These are phyloP conservation scores for Chlamydomonas schloesseri DNA, from an alignment of 139 green algal species.

Conservation along the genomic window DNA sequence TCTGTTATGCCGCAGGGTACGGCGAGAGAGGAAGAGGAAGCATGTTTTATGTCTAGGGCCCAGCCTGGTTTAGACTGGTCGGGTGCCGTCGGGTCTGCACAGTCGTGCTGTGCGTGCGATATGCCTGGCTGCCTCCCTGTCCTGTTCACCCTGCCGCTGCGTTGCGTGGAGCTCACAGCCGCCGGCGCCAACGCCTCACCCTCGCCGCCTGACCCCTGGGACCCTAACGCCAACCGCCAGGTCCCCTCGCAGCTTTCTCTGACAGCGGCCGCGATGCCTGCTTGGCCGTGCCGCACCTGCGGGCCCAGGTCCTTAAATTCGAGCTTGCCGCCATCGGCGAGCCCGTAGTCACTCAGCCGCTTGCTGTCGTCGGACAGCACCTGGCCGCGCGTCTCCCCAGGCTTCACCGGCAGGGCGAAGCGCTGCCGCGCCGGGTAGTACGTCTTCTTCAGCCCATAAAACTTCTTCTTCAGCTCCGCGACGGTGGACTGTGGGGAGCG, in stretches of 20 bases:
- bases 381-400: conserved; percentile 70
- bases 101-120: no score
- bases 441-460: conserved; percentile 65
- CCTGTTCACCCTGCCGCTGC: no score
- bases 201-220: no score
- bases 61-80: no score
- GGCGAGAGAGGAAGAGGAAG: not conserved
- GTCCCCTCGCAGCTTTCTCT: no score
- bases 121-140: no score
- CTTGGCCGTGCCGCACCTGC: no score
- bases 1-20: conserved; percentile 63
- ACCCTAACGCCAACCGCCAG: no score
- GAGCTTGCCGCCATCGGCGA: conserved; percentile 71
- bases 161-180: no score
- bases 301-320: conserved; percentile 96
- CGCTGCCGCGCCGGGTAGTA: conserved; percentile 83
- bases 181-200: no score
- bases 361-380: conserved; percentile 69
- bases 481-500: conserved; percentile 78
- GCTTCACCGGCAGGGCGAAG: conserved; percentile 76
- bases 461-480: conserved; percentile 82
- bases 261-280: no score
- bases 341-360: conserved; percentile 75
- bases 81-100: no score
- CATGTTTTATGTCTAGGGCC: not conserved